These are phyloP conservation scores for Darksidea phi DNA, from an alignment of 495 filamentous ascomycete genomes.

Conservation along the genomic window DNA sequence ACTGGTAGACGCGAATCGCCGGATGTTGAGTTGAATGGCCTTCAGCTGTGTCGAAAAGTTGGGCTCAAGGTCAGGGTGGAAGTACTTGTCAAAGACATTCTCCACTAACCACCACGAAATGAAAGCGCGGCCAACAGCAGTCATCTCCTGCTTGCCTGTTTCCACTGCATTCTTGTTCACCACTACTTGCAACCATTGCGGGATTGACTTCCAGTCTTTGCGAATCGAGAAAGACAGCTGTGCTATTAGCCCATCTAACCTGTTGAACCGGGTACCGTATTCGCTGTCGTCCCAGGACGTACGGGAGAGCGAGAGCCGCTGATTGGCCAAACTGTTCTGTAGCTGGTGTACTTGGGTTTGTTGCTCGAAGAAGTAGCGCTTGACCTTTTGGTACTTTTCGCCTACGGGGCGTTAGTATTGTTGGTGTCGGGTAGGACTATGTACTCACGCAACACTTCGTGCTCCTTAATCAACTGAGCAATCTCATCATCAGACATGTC, in stretches of 20 bases:
- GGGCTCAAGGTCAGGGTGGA: conserved; percentile 82
- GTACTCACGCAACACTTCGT: conserved; percentile 45
- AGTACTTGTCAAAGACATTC: conserved; percentile 84
- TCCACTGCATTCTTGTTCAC: conserved; percentile 81
- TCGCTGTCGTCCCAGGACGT: conserved; percentile 96
- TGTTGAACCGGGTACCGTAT: conserved; percentile 84
- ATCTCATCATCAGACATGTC: conserved; percentile 46
- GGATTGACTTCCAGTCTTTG: conserved; percentile 83
- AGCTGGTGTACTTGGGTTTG: conserved; percentile 90
- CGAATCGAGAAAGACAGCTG: conserved; percentile 93
- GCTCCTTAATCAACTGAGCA: conserved; percentile 42
- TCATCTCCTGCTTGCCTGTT: conserved; percentile 94
- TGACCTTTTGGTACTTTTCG: conserved; percentile 96
- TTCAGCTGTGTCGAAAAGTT: conserved; percentile 76
- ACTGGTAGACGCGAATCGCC: conserved; percentile 64
- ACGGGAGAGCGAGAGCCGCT: conserved; percentile 88
- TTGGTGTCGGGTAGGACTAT: neutral
- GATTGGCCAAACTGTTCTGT: conserved; percentile 93
- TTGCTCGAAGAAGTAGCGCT: conserved; percentile 94
- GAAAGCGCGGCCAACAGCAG: conserved; percentile 83
- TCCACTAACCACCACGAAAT: conserved; percentile 90
- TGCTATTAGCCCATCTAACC: conserved; percentile 90
- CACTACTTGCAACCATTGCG: conserved; percentile 70
- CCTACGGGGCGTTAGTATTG: conserved; percentile 51
- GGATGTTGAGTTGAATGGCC: conserved; percentile 84